phyloP scores from a whole-genome alignment of 1,284 basidiomycete species.

The Malassezia obtusa region DNA sequence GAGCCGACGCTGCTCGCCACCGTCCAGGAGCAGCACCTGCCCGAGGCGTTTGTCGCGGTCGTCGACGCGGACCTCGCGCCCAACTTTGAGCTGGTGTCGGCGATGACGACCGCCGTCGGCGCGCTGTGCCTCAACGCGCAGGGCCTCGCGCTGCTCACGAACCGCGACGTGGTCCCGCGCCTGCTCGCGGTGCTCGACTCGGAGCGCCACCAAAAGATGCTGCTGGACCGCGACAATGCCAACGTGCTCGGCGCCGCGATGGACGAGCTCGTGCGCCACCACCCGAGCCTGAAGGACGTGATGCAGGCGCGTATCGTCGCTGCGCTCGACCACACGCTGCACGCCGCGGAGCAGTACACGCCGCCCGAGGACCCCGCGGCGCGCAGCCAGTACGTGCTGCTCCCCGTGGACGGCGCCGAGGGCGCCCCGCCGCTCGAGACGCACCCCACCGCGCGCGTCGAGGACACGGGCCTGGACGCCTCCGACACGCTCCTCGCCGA shows the following conservation, averaged over 20 bases:
- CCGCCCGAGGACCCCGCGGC: constrained; percentile 18
- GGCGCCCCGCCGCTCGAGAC: not conserved
- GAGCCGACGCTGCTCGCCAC: constrained; percentile 88
- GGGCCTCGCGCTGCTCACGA: constrained; percentile 70
- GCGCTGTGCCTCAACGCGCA: constrained; percentile 87
- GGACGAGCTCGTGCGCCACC: constrained; percentile 92
- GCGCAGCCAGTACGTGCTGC: constrained; percentile 25
- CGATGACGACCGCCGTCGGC: constrained; percentile 89
- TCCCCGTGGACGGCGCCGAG: constrained; percentile 14
- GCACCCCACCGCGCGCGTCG: not conserved
- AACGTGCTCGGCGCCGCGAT: constrained; percentile 76
- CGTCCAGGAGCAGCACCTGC: constrained; percentile 82
- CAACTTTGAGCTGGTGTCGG: constrained; percentile 65
- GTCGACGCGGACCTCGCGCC: constrained; percentile 72
- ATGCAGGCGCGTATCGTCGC: constrained; percentile 52
- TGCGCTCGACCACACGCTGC: constrained; percentile 49
- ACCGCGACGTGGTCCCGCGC: constrained; percentile 66
- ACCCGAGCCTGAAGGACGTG: constrained; percentile 75
- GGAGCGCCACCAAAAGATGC: constrained; percentile 70
- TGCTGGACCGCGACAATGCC: constrained; percentile 86
- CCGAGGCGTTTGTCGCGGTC: constrained; percentile 75
- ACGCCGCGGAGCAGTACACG: constrained; percentile 57
- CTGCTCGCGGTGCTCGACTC: constrained; percentile 80
- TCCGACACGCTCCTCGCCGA: constrained; percentile 24
- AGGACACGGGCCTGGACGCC: constrained; percentile 8